Evolutionary conservation across 129 eudicot genomes (phyloP).

Genomic region (Rutidosis leptorrhynchoides): DNA sequence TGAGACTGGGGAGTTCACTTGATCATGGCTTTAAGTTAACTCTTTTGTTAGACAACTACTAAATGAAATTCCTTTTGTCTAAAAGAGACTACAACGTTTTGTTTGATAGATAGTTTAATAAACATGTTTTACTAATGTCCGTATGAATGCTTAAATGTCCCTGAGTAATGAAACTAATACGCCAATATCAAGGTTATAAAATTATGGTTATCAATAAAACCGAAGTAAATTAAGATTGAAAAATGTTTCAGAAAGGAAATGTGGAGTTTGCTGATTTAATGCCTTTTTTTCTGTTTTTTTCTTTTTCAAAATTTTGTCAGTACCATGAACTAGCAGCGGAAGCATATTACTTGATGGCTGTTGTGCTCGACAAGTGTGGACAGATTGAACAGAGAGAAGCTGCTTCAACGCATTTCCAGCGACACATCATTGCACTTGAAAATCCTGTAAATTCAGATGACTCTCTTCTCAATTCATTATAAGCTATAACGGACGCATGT

Average conservation of each 20-base stretch:
- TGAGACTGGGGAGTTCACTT: neutral
- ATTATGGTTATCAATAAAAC: neutral
- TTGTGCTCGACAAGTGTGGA: slow-evolving; percentile 66
- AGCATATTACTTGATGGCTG: slow-evolving; percentile 85
- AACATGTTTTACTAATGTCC: neutral
- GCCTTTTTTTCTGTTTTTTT: no score
- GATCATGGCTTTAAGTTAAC: neutral
- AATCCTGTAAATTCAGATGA: slow-evolving; percentile 48
- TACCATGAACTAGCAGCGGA: slow-evolving; percentile 91
- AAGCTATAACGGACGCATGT: slow-evolving; percentile 30
- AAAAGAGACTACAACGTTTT: neutral
- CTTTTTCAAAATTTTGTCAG: slow-evolving; percentile 36
- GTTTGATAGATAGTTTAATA: neutral
- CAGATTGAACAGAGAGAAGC: slow-evolving; percentile 60
- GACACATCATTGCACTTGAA: slow-evolving; percentile 59
- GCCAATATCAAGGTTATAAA: slow-evolving; percentile 8
- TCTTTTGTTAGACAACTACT: neutral
- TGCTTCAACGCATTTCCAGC: slow-evolving; percentile 63
- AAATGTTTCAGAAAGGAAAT: neutral
- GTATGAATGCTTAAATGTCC: slow-evolving; percentile 3
- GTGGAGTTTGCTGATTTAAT: neutral
- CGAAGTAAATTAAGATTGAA: neutral
- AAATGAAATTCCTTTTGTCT: neutral
- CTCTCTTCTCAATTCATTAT: slow-evolving; percentile 34
- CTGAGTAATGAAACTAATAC: neutral